Base-by-base conservation (phyloP, 768 basidiomycete genomes). In the Candolleomyces efflorescens region DNA sequence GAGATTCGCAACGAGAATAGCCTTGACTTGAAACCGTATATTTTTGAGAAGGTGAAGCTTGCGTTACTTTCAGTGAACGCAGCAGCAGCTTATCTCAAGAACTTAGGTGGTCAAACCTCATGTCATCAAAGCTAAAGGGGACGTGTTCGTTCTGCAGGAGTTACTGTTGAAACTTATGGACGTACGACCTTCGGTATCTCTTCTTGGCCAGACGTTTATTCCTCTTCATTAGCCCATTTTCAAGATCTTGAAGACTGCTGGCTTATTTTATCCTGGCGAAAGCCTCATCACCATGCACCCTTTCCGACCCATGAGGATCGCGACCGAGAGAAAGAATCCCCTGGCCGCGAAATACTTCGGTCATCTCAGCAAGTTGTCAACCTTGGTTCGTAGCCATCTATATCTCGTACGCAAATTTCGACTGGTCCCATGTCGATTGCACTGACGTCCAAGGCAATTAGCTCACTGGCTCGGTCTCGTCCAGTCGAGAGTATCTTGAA, bases 1-100 rank as follows among this genome's bases (percentile, higher is more conserved):
- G 96, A 98, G 67, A 92, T 98, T 61, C 83, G 97, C 53, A 86
- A 96, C 66, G 97, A 98, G 66, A 80, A 86, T 56, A 94, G 93
- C 64, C 71, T 94, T 23, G 97, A 98, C 73, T 77, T 98, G 37
- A 82, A 82, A 62, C 80, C 81, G 37, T 99, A 96, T 67, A 82
- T 96, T 63, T 87, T 94, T 66, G 83, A 90, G 62, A 99, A 98
- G 81, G 92, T 87, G 26, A 38, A 68, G 44, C 5, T 13, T n/a
- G n/a, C n/a, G n/a, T n/a, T n/a, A n/a, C n/a, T n/a, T n/a, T n/a
- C n/a, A n/a, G n/a, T n/a, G n/a, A n/a, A n/a, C n/a, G n/a, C n/a
- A n/a, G n/a, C n/a, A n/a, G n/a, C 5, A 46, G 27, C 39, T 22
- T 12, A 43, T 58, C 3, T 37, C 60, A 6, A 18, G 17, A 53